Evolutionary conservation across 2,329 filamentous ascomycete genomes (phyloP), one percentile per base, ranked within the genome.

Genomic region (Colletotrichum navitas): DNA sequence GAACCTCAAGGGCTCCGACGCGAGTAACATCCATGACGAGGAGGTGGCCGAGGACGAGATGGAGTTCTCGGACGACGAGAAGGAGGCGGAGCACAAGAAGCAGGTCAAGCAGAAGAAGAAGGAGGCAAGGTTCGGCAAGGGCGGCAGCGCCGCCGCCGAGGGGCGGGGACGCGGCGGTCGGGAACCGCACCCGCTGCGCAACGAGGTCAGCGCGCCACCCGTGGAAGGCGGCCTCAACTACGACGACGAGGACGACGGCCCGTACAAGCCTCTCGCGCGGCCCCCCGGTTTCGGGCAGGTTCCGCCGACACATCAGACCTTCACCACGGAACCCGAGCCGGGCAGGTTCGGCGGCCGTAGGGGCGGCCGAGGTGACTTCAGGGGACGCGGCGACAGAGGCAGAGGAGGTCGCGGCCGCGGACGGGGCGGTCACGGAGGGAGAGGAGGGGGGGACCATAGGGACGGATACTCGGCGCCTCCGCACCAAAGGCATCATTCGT

Each of bases 41-140:
- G 95, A 98, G 82, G 88, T 94, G 10, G 90, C 84, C 21, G 92
- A 93, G 41, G 93, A 97, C 47, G 95, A 98, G 79, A 89, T 94
- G 76, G 96, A 98, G 79, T 98, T 98, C 80, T 98, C 95, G 0
- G 96, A 99, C 76, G 96, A 99, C 77, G 96, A 99, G 82, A 93
- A 93, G 76, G 96, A 99, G 81, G 92, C 92, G 10, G 93, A 94
- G 76, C 90, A 94, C 79, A 97, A 92, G 83, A 85, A 88, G 68
- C 87, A 87, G 71, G 76, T 90, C 63, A 94, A 94, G 81, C 87
- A 90, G 74, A 92, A 92, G 81, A 89, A 88, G 76, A 89, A 85
- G 77, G 85, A 84, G 72, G 83, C 81, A 63, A 18, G 62, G n/a
- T 56, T 66, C 29, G 60, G 60, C 47, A 85, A 80, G 73, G 82